A percentile compares a stretch with the other conserved stretches of the same genome.
Conservation (phyloP, 148 eudicot species). For the Talinum fruticosum region DNA sequence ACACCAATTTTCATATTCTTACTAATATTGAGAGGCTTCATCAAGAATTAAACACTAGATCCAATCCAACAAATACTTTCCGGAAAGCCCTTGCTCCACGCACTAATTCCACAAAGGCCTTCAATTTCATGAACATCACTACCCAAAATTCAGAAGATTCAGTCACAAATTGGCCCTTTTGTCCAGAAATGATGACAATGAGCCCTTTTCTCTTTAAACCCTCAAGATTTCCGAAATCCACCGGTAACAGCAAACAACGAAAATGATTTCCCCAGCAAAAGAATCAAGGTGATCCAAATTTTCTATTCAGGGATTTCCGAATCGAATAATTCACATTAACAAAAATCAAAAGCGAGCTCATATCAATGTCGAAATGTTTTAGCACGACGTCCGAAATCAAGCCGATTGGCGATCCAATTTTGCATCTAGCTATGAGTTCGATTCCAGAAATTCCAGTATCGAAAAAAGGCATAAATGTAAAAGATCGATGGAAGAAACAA, state of each 20-base stretch:
- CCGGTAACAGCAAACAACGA: too few species aligned
- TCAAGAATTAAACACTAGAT: background rate
- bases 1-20: background rate
- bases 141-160: background rate
- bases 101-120: background rate
- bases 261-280: too few species aligned
- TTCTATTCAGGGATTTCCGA: background rate
- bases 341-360: background rate
- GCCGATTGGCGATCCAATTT: background rate
- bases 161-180: background rate
- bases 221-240: too few species aligned
- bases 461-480: background rate
- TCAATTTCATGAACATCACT: background rate
- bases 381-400: too few species aligned
- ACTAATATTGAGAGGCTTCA: background rate
- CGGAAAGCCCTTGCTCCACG: background rate
- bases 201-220: background rate
- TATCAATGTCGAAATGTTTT: background rate
- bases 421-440: background rate
- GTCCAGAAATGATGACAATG: background rate
- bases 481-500: conserved; percentile 5
- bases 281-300: background rate
- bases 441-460: background rate
- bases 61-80: background rate
- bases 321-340: background rate